Conservation (phyloP, 2,329 filamentous ascomycete species). For the Eutypa lata region DNA sequence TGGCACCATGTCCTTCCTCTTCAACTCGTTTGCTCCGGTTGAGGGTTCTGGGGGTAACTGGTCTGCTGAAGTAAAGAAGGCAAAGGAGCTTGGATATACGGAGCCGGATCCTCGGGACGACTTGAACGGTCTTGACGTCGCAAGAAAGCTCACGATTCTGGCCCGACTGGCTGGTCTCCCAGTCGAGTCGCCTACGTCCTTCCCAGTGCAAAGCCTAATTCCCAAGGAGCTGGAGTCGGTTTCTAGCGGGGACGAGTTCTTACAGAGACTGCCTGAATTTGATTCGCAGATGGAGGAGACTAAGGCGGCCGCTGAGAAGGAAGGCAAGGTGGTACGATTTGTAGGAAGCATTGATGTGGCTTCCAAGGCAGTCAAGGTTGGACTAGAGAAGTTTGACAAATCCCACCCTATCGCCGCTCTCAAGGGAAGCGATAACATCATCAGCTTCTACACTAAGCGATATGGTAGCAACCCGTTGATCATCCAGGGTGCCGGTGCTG, state of each 20-base stretch:
- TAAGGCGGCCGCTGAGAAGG: constrained; percentile 79
- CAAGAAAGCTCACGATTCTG: constrained; percentile 93
- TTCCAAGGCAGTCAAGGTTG: constrained; percentile 83
- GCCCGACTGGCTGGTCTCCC: constrained; percentile 80
- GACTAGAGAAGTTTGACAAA: constrained; percentile 82
- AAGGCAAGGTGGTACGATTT: constrained; percentile 90
- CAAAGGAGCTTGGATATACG: constrained; percentile 89
- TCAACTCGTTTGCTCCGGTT: constrained; percentile 92
- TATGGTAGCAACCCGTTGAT: constrained; percentile 91
- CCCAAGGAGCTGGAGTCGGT: constrained; percentile 79
- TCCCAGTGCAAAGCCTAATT: constrained; percentile 92
- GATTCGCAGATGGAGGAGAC: constrained; percentile 87
- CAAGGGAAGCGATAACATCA: constrained; percentile 98
- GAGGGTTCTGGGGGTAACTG: constrained; percentile 75
- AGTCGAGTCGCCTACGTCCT: constrained; percentile 79
- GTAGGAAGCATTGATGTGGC: constrained; percentile 88
- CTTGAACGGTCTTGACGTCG: constrained; percentile 84
- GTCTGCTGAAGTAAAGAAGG: constrained; percentile 87
- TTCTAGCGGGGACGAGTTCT: constrained; percentile 78
- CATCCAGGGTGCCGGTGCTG: constrained; percentile 90
- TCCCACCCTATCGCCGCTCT: constrained; percentile 89
- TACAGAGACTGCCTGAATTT: constrained; percentile 74
- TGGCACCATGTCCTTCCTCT: constrained; percentile 95
- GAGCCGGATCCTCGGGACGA: constrained; percentile 86
- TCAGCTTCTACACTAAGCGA: constrained; percentile 95